Evolutionary conservation across 371 early-diverging fungal genomes (phyloP).

Genomic region (Conidiobolus incongruus): DNA sequence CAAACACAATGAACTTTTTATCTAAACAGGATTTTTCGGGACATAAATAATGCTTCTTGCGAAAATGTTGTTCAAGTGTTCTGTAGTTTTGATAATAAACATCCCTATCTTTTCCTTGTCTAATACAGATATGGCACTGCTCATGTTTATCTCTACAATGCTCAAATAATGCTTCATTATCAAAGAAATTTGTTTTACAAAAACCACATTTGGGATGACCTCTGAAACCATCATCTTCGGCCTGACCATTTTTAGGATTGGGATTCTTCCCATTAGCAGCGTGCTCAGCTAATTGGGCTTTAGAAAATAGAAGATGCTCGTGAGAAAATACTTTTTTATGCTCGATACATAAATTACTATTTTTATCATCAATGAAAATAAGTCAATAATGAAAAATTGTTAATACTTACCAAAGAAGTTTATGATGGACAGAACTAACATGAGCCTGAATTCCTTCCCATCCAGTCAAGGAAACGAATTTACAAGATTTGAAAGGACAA

Average conservation of each 20-base stretch:
- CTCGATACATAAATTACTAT: constrained; percentile 60
- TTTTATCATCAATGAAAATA: neutral
- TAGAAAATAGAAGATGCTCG: constrained; percentile 65
- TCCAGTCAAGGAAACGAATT: constrained; percentile 36
- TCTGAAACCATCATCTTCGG: constrained; percentile 39
- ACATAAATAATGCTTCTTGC: constrained; percentile 63
- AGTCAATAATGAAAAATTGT: neutral
- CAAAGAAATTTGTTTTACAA: constrained; percentile 60
- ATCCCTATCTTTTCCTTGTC: constrained; percentile 38
- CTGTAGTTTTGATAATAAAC: constrained; percentile 66
- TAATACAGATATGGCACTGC: constrained; percentile 72
- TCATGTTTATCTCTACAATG: constrained; percentile 91
- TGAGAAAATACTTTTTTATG: constrained; percentile 78
- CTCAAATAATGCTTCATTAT: constrained; percentile 69
- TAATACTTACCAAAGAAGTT: constrained; percentile 40
- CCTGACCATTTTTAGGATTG: constrained; percentile 19
- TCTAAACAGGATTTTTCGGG: constrained; percentile 61
- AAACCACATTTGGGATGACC: constrained; percentile 88
- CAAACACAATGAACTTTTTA: constrained; percentile 91
- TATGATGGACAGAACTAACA: constrained; percentile 43
- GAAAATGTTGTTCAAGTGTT: constrained; percentile 64
- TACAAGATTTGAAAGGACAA: constrained; percentile 65
- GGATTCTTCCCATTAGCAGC: constrained; percentile 16
- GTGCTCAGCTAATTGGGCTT: constrained; percentile 1
- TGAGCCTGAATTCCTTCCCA: constrained; percentile 69